phyloP scores from a whole-genome alignment of 78 protist species.

The Carpediemonas membranifera region DNA sequence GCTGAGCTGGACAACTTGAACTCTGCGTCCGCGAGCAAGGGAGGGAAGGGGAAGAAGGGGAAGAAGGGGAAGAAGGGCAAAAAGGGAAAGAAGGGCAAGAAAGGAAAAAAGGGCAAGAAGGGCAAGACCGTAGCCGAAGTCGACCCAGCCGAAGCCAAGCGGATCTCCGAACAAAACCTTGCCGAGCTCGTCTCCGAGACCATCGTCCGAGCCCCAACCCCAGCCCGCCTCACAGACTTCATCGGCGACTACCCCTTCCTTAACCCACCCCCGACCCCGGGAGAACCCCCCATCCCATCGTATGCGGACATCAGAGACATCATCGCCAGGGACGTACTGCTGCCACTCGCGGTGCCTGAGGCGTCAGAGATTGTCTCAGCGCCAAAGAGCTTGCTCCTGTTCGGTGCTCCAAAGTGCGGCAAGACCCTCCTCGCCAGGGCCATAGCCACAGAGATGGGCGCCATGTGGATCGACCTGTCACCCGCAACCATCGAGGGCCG shows the following conservation, averaged over 20 bases:
- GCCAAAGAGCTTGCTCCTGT: constrained; percentile 3
- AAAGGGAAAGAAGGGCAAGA: constrained; percentile 8
- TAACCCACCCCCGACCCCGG: not conserved
- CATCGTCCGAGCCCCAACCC: not conserved
- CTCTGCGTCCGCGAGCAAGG: not conserved
- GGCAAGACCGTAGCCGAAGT: not conserved
- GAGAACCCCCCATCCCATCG: too few species aligned
- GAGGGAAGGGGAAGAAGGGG: not conserved
- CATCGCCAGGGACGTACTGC: not conserved
- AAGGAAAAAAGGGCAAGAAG: constrained; percentile 17
- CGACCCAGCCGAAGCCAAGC: not conserved
- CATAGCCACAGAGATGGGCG: constrained; percentile 27
- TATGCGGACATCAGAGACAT: too few species aligned
- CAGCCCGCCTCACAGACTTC: not conserved
- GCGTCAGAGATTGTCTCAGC: too few species aligned
- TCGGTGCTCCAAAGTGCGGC: constrained; percentile 27
- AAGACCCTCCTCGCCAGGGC: constrained; percentile 50
- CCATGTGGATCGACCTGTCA: constrained; percentile 32
- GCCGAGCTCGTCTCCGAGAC: not conserved
- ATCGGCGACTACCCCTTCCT: not conserved
- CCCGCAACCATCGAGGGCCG: constrained; percentile 12
- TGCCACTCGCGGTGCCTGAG: not conserved
- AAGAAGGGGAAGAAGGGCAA: constrained; percentile 10
- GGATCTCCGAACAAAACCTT: too few species aligned
- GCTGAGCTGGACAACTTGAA: not conserved